A percentile compares a stretch with the other conserved stretches of the same genome.
Conservation (phyloP, 192 early-diverging fungal species). For the Coemansia sp. region DNA sequence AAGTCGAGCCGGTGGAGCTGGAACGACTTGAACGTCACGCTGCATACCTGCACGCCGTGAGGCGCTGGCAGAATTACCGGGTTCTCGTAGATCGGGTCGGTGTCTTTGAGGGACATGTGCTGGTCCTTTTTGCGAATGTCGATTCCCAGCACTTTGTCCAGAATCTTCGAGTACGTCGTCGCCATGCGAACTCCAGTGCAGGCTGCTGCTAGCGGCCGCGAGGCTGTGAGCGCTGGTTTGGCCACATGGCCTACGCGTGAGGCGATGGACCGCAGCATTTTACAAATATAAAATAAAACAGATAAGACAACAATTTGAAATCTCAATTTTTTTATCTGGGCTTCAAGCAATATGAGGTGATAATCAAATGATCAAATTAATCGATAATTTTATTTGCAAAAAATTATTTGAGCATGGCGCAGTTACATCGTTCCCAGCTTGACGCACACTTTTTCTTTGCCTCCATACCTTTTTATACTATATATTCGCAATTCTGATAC, state of each 20-base stretch:
- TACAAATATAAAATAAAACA: not conserved
- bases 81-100: conserved; percentile 27
- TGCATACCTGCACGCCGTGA: conserved; percentile 70
- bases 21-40: conserved; percentile 75
- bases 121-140: conserved; percentile 30
- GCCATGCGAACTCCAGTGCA: conserved; percentile 12
- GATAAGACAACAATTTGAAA: not conserved
- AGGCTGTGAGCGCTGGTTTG: not conserved
- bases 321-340: not conserved
- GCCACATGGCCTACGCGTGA: not conserved
- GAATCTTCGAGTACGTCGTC: conserved; percentile 29
- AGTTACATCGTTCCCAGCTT: not conserved
- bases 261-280: conserved; percentile 7
- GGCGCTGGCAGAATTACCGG: conserved; percentile 49
- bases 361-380: conserved; percentile 9
- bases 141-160: conserved; percentile 50
- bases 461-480: not conserved
- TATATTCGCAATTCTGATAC: not conserved
- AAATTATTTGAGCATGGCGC: not conserved
- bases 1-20: conserved; percentile 86
- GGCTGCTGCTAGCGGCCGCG: not conserved
- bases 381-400: conserved; percentile 7
- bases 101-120: conserved; percentile 8
- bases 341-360: not conserved
- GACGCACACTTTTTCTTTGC: not conserved